Evolutionary conservation across 2,329 filamentous ascomycete genomes (phyloP).

Genomic region (Venturia effusa): DNA sequence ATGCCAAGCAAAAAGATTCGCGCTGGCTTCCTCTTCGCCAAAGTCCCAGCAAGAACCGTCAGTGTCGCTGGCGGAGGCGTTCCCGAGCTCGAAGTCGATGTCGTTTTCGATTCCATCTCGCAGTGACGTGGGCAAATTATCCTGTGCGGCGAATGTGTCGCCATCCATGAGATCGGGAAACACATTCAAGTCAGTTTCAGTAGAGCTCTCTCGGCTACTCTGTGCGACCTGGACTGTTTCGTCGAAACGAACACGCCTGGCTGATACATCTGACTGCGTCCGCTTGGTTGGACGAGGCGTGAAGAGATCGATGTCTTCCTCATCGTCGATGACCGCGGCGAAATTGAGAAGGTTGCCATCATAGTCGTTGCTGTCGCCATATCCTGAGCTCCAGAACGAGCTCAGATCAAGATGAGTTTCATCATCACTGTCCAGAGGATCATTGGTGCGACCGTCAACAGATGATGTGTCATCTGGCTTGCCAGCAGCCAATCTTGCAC

Average conservation of each 20-base stretch:
- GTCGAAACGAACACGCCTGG: constrained; percentile 63
- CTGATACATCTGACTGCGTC: constrained; percentile 28
- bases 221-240: constrained; percentile 56
- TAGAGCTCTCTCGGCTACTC: constrained; percentile 28
- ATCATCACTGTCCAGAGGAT: constrained; percentile 19
- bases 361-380: background rate
- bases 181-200: constrained; percentile 52
- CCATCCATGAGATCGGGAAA: constrained; percentile 54
- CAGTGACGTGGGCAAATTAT: constrained; percentile 59
- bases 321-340: background rate
- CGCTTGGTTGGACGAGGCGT: constrained; percentile 15
- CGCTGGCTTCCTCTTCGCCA: constrained; percentile 35
- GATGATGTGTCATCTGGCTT: constrained; percentile 14
- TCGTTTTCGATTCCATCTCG: constrained; percentile 42
- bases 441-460: background rate
- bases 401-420: constrained; percentile 13
- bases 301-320: background rate
- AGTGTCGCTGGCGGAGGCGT: constrained; percentile 31
- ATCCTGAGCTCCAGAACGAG: constrained; percentile 1
- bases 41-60: constrained; percentile 53
- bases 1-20: constrained; percentile 22
- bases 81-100: constrained; percentile 45
- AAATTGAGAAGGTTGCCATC: background rate
- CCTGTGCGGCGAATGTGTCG: constrained; percentile 57
- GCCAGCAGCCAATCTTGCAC: constrained; percentile 26